Evolutionary conservation across 495 filamentous ascomycete genomes (phyloP), one percentile per base, ranked within the genome.

Genomic region (Trypethelium eluteriae): DNA sequence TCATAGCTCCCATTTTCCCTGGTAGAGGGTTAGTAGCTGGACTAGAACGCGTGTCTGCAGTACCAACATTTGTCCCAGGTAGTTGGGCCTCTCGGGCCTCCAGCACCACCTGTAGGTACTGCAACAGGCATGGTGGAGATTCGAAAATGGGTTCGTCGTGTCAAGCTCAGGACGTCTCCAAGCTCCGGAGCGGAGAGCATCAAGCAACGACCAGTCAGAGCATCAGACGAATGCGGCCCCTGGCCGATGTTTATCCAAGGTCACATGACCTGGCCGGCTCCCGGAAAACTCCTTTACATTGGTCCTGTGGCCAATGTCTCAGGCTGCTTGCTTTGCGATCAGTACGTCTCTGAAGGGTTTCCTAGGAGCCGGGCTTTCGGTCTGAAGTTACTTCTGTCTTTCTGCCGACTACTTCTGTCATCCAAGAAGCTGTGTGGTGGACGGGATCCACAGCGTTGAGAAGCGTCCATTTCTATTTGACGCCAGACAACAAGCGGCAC

Each of bases 1-100:
- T 96, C 88, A 98, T 85, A 66, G 88, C 91, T 66, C 94, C 94
- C 91, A 97, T 95, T 82, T 95, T 97, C 79, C 93, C 94, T 98
- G 70, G 65, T 67, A n/a, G 50, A 18, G n/a, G 34, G 65, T 73
- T 64, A 73, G 71, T 65, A 38, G 16, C 39, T 56, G 36, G 11
- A 57, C 64, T 70, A 75, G 81, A 70, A 75, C 71, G 66, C 47
- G 50, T 62, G 62, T 68, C 56, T n/a, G 35, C 12, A 64, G 35
- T 71, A 83, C 87, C 70, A 83, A 97, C 94, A 86, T 79, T 98
- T 98, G 75, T 98, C 93, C 71, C 93, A 85, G 50, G 88, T 90
- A 39, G 93, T 95, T 61, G 89, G 91, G 68, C 89, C 93, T 66
- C 69, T 70, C 67, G 74, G 73, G 18, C 78, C 76, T 18, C 72